A percentile compares a stretch with the other conserved stretches of the same genome.
Evolutionary conservation across 2,329 filamentous ascomycete genomes (phyloP).

Genomic region (Nigrograna mackinnonii): DNA sequence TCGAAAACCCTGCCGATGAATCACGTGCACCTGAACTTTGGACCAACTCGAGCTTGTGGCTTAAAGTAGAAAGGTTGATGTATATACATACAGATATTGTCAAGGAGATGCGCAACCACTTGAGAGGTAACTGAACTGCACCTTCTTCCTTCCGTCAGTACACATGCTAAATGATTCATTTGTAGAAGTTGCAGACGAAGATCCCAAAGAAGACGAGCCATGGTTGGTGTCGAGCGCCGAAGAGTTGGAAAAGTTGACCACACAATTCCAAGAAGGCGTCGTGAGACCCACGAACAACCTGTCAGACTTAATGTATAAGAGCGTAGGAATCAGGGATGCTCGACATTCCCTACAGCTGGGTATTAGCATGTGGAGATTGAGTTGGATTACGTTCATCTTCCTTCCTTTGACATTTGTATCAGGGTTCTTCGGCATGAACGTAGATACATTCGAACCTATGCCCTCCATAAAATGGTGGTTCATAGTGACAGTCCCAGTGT

Average conservation of each 20-base stretch:
- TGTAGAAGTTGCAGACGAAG: slow-evolving; percentile 26
- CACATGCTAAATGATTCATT: no score
- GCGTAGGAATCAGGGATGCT: slow-evolving; percentile 56
- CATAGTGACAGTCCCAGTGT: slow-evolving; percentile 49
- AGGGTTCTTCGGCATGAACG: slow-evolving; percentile 58
- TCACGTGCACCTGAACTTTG: slow-evolving; percentile 56
- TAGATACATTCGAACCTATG: slow-evolving; percentile 47
- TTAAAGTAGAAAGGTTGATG: slow-evolving; percentile 57
- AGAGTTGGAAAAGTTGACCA: slow-evolving; percentile 51
- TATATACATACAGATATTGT: slow-evolving; percentile 54
- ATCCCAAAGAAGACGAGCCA: slow-evolving; percentile 33
- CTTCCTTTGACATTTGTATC: slow-evolving; percentile 60
- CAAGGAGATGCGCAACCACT: slow-evolving; percentile 48
- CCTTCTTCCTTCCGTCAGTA: no score
- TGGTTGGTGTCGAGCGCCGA: slow-evolving; percentile 47
- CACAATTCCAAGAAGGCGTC: slow-evolving; percentile 54
- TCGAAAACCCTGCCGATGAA: slow-evolving; percentile 58
- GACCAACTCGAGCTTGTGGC: slow-evolving; percentile 54
- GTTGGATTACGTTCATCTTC: slow-evolving; percentile 76
- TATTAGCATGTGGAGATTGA: slow-evolving; percentile 58
- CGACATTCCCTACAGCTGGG: slow-evolving; percentile 54
- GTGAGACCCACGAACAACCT: slow-evolving; percentile 55
- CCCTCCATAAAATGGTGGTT: slow-evolving; percentile 57
- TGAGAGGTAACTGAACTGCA: slow-evolving; percentile 49
- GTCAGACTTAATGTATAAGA: slow-evolving; percentile 57